These are phyloP conservation scores for Raffaelea deltoideospora DNA, from an alignment of 2,329 filamentous ascomycete species.

Conservation along the genomic window DNA sequence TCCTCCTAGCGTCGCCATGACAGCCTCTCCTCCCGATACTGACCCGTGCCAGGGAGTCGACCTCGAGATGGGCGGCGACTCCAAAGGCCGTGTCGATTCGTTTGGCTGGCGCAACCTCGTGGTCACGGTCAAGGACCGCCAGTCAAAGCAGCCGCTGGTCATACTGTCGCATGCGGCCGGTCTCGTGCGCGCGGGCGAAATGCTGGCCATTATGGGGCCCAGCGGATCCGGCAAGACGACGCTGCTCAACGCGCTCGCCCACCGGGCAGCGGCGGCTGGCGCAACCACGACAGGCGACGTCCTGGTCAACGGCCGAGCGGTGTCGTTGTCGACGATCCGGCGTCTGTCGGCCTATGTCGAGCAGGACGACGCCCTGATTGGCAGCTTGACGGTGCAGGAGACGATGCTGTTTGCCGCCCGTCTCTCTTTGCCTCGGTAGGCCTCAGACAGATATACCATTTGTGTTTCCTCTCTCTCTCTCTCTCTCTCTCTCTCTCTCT, in stretches of 20 bases:
- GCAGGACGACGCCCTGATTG: slow-evolving; percentile 75
- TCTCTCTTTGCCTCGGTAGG: slow-evolving; percentile 43
- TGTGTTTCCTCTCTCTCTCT: neutral
- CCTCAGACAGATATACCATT: slow-evolving; percentile 7
- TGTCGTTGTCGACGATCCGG: slow-evolving; percentile 41
- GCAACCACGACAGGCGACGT: slow-evolving; percentile 30
- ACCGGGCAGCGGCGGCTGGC: slow-evolving; percentile 33
- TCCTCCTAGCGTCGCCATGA: too few relatives aligned
- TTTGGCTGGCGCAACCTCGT: slow-evolving; percentile 53
- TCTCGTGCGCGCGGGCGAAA: slow-evolving; percentile 49
- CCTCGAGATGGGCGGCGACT: slow-evolving; percentile 15
- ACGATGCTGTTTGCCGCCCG: slow-evolving; percentile 66
- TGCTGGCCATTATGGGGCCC: slow-evolving; percentile 72
- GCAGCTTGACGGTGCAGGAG: slow-evolving; percentile 65
- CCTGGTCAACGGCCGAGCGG: slow-evolving; percentile 45
- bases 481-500: slow-evolving; percentile 3
- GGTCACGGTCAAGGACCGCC: slow-evolving; percentile 60
- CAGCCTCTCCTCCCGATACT: too few relatives aligned
- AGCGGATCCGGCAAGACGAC: slow-evolving; percentile 66
- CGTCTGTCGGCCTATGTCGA: slow-evolving; percentile 66
- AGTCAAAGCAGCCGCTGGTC: slow-evolving; percentile 44
- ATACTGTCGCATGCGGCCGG: slow-evolving; percentile 51
- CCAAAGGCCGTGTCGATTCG: slow-evolving; percentile 37
- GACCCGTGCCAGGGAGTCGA: too few relatives aligned
- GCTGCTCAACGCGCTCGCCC: slow-evolving; percentile 62